Conservation (phyloP, 2,329 filamentous ascomycete genomes). For the Tolypocladium amazonense region DNA sequence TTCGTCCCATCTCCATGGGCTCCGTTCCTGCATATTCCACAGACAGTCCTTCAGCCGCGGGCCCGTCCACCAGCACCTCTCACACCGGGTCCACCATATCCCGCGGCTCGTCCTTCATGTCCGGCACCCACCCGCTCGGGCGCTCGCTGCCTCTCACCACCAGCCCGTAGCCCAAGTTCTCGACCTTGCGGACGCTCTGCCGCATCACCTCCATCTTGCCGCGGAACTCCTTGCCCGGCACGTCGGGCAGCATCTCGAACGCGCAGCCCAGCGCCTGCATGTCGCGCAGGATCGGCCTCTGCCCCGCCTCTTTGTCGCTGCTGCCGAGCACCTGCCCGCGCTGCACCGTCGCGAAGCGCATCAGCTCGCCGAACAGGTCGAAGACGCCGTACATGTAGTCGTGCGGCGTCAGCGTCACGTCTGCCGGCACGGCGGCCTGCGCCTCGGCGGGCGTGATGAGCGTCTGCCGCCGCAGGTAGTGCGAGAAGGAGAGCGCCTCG, state of each 20-base stretch:
- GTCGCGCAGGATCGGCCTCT: constrained; percentile 62
- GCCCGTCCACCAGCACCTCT: not conserved
- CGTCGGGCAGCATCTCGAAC: constrained; percentile 63
- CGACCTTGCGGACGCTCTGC: constrained; percentile 86
- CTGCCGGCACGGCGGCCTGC: constrained; percentile 32
- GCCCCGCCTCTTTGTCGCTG: constrained; percentile 17
- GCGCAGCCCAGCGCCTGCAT: constrained; percentile 66
- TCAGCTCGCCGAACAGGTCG: constrained; percentile 90
- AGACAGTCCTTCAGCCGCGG: not conserved
- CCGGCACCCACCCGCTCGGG: constrained; percentile 86
- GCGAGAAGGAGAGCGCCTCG: constrained; percentile 78
- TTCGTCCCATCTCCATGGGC: too few relatives aligned
- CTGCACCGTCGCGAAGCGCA: constrained; percentile 89
- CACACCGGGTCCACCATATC: constrained; percentile 17
- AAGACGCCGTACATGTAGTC: constrained; percentile 90
- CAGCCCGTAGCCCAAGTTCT: constrained; percentile 79
- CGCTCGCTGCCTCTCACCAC: constrained; percentile 79
- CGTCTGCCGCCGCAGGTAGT: constrained; percentile 71
- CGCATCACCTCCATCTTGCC: constrained; percentile 84
- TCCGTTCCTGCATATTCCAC: not conserved
- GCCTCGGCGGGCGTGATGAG: constrained; percentile 61
- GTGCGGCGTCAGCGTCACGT: constrained; percentile 59
- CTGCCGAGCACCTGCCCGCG: constrained; percentile 42
- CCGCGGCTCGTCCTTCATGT: constrained; percentile 38
- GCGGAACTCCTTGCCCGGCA: constrained; percentile 44